Conservation (phyloP, 2,329 filamentous ascomycete genomes). For the Ophiostoma fasciatum region DNA sequence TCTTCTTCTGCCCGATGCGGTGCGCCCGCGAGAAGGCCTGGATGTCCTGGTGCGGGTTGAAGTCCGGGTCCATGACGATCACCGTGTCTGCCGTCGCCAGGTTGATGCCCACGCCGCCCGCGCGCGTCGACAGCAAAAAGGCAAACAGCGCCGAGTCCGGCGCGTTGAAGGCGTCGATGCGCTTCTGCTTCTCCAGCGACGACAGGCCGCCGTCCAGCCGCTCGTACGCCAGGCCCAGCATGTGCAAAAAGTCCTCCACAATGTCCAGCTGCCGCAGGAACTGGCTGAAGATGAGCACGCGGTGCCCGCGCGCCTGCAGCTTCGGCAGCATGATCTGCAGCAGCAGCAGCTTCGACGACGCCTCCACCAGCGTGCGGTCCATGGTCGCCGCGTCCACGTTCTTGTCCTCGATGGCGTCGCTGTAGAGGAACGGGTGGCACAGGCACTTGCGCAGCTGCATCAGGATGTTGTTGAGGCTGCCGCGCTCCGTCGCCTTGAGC, state of each 20-base stretch:
- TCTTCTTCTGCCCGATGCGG: slow-evolving; percentile 90
- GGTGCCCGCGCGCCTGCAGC: slow-evolving; percentile 68
- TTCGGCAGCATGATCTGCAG: slow-evolving; percentile 78
- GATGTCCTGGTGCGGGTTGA: slow-evolving; percentile 95
- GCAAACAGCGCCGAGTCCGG: slow-evolving; percentile 71
- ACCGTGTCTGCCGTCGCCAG: slow-evolving; percentile 93
- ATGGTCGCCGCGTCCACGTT: slow-evolving; percentile 44
- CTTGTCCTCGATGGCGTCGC: slow-evolving; percentile 73
- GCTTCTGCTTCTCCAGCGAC: slow-evolving; percentile 78
- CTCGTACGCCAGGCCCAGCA: slow-evolving; percentile 56
- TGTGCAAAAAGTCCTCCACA: slow-evolving; percentile 77
- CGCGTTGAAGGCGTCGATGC: slow-evolving; percentile 87
- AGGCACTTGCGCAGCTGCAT: slow-evolving; percentile 91
- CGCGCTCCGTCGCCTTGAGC: slow-evolving; percentile 55
- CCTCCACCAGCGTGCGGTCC: slow-evolving; percentile 75
- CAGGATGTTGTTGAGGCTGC: slow-evolving; percentile 82
- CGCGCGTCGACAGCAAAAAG: slow-evolving; percentile 84
- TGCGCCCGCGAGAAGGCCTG: slow-evolving; percentile 91
- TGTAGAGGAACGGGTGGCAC: slow-evolving; percentile 95
- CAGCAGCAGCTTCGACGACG: slow-evolving; percentile 76
- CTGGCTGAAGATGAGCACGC: slow-evolving; percentile 91
- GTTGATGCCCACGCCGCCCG: slow-evolving; percentile 95
- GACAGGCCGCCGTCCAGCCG: slow-evolving; percentile 77
- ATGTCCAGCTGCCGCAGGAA: slow-evolving; percentile 82
- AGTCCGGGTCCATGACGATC: slow-evolving; percentile 92